Evolutionary conservation across 2,329 filamentous ascomycete genomes (phyloP), one percentile per base, ranked within the genome.

Genomic region (Atkinsonella hypoxylon): DNA sequence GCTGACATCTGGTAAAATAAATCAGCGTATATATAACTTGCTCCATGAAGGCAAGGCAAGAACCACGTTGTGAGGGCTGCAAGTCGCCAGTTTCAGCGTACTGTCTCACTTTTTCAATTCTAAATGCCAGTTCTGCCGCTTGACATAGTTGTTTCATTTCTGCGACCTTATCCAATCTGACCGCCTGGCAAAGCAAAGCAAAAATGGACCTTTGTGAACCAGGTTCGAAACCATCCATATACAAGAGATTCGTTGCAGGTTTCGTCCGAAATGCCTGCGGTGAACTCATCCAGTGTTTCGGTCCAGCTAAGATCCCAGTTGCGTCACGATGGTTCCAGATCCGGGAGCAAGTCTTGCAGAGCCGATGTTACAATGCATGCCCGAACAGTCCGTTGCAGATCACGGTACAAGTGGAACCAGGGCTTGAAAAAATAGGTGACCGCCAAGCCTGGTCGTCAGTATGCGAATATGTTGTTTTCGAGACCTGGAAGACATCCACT

Each of bases 201-300:
- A 26, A 15, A 8, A 45, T 38, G 40, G 10, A 18, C n/a, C 30
- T 12, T 5, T 31, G n/a, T 17, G 17, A 22, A 8, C 15, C 31
- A 18, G 26, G 6, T 3, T 11, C 40, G 13, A 45, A 34, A 6
- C 11, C 51, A 17, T 51, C 48, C 2, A 48, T 53, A 20, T 48
- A 53, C 49, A 46, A 43, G 17, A 32, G 49, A 3, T 47, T 53
- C 11, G 42, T 53, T 26, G 51, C 51, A 45, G 51, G 51, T 5
- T 53, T 51, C 43, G 51, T 53, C 45, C 51, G 51, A 30, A 45
- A 22, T 15, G 13, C 40, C 30, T 49, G 45, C 34, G 51, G 51
- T 36, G 43, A 53, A 9, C 48, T 53, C 18, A 26, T 51, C 15
- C 32, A 51, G 45, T 53, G 48, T 32, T 53, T 53, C 20, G 51